Base-by-base conservation (phyloP, 2,329 filamentous ascomycete genomes). In the Stagonosporopsis tanaceti region DNA sequence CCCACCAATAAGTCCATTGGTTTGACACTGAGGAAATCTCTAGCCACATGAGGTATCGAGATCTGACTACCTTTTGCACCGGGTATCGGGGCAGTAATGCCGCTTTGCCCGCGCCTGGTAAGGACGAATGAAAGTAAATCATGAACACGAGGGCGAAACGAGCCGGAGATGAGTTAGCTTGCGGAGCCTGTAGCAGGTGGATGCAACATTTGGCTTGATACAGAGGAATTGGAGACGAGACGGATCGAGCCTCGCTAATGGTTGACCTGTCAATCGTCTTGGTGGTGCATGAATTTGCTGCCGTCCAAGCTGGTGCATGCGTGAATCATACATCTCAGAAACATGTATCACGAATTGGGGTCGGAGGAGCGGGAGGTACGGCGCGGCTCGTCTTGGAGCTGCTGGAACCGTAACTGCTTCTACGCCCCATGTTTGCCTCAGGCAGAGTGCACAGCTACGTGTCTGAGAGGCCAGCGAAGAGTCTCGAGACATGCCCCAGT, bases 311-410 rank as follows among this genome's bases (percentile, higher is more conserved):
- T 70, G 61, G 57, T 45, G 55, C 59, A 66, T 66, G 64, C 60
- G 68, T 53, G 60, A 68, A 65, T 70, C 69, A 72, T 55, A 72
- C 71, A 69, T 52, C 63, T 66, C 60, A 61, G 65, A 70, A 70
- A 67, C 64, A 53, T 60, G 64, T 65, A 60, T 61, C 67, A 63
- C 46, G 27, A 45, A 42, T 47, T 58, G 48, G 59, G 50, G 55
- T 47, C 54, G 59, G 38, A 59, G 59, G 39, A 52, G 53, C 61
- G 57, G 61, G 51, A 66, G 53, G 60, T 64, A 66, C 66, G 66
- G 70, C 62, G 67, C 59, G 60, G 62, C 60, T 61, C 68, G 67
- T 65, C 54, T 57, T 45, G 9, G 25, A 44, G 20, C 27, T 47
- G 47, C 44, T 45, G 44, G 38, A 48, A 25, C 44, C 38, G 34